These are phyloP conservation scores for Xylariaceae sp. DNA, from an alignment of 2,329 filamentous ascomycete species.

Conservation along the genomic window DNA sequence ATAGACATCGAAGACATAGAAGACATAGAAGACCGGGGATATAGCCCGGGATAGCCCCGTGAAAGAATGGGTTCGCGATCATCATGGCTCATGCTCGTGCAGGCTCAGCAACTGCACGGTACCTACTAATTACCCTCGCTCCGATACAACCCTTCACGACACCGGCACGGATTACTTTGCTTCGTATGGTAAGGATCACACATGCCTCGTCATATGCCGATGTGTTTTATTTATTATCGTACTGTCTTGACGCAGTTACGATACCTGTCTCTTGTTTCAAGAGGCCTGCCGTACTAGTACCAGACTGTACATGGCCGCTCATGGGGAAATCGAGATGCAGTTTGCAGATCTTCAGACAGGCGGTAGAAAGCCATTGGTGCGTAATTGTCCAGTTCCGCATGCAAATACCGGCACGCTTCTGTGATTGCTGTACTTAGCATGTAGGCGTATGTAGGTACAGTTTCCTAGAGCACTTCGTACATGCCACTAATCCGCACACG, in stretches of 20 bases:
- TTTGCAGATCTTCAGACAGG: constrained; percentile 15
- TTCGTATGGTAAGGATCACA: too few relatives aligned
- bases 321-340: constrained; percentile 4
- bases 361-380: constrained; percentile 9
- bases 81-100: background rate
- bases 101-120: background rate
- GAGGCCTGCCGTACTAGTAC: background rate
- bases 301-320: background rate
- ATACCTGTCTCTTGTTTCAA: background rate
- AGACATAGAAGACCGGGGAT: background rate
- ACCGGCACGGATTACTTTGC: too few relatives aligned
- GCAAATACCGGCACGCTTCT: background rate
- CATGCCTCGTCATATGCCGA: too few relatives aligned
- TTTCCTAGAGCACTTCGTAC: background rate
- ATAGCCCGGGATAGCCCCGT: background rate
- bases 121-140: background rate
- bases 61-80: background rate
- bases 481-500: background rate
- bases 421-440: background rate
- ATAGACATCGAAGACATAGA: background rate
- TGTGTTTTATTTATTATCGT: too few relatives aligned
- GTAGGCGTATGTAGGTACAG: background rate
- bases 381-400: constrained; percentile 9
- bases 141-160: background rate
- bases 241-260: too few relatives aligned